These are phyloP conservation scores for Populus davidiana DNA, from an alignment of 345 rosid species.

Conservation along the genomic window DNA sequence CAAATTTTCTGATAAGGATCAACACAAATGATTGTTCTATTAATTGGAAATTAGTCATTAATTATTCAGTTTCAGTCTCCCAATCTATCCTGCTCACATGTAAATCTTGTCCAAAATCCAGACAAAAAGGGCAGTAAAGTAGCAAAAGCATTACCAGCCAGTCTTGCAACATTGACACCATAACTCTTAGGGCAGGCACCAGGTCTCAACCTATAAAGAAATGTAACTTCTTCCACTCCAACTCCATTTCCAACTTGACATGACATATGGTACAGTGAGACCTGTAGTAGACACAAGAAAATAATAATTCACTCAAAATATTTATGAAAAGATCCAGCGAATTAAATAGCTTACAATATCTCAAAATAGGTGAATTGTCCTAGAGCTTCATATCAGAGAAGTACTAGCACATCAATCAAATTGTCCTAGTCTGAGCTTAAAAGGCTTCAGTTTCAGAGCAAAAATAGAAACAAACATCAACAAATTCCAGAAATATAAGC, in stretches of 20 bases:
- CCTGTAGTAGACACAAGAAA: slow-evolving; percentile 41
- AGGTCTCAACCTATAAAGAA: slow-evolving; percentile 71
- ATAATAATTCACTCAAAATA: neutral
- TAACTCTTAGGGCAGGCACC: slow-evolving; percentile 98
- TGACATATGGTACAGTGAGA: slow-evolving; percentile 87
- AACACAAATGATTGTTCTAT: neutral
- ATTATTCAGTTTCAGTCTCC: neutral
- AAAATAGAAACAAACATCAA: neutral
- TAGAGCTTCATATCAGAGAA: neutral
- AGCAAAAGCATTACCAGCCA: slow-evolving; percentile 65
- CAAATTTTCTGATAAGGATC: neutral
- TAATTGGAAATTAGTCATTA: neutral
- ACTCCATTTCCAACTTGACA: slow-evolving; percentile 74
- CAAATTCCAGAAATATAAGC: slow-evolving; percentile 1
- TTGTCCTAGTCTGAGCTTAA: neutral
- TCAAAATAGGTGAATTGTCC: neutral
- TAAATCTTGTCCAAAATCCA: too few species aligned
- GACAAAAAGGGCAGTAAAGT: neutral
- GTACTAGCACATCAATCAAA: neutral
- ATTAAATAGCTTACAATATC: neutral
- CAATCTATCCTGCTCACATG: neutral
- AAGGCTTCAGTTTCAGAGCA: neutral
- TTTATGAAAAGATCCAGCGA: neutral
- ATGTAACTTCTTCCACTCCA: slow-evolving; percentile 72
- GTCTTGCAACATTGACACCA: slow-evolving; percentile 92